phyloP scores from a whole-genome alignment of 345 rosid genomes.

The Camelina laxa region DNA sequence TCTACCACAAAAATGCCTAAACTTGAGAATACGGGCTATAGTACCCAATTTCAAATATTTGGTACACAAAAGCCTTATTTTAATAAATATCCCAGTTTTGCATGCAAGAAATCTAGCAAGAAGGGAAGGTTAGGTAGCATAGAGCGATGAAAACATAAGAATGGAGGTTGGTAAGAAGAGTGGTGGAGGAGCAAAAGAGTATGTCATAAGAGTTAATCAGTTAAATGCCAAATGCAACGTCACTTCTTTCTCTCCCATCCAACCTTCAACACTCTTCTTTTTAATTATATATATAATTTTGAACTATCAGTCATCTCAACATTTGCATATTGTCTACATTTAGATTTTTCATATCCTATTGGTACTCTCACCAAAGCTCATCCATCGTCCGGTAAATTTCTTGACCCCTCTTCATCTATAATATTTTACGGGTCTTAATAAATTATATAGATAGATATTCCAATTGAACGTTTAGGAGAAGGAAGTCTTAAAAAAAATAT shows the following conservation, averaged over 20 bases:
- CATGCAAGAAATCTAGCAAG: slow-evolving; percentile 10
- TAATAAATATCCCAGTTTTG: no score
- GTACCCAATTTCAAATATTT: no score
- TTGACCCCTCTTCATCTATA: background rate
- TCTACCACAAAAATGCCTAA: no score
- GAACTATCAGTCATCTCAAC: slow-evolving; percentile 13
- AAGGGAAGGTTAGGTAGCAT: slow-evolving; percentile 43
- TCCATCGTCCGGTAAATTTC: slow-evolving; percentile 23
- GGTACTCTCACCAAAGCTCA: slow-evolving; percentile 3
- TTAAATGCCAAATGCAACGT: slow-evolving; percentile 16
- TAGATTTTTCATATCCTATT: background rate
- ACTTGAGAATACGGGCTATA: no score
- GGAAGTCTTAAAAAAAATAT: no score
- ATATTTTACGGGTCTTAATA: background rate
- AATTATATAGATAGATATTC: background rate
- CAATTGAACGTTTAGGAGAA: no score
- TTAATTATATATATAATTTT: background rate
- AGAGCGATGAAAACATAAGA: background rate
- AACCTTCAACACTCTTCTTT: slow-evolving; percentile 4
- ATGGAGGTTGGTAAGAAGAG: slow-evolving; percentile 43
- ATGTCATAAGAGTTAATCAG: slow-evolving; percentile 3
- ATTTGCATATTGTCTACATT: slow-evolving; percentile 6
- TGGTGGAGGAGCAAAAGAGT: slow-evolving; percentile 44
- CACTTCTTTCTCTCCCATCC: slow-evolving; percentile 16
- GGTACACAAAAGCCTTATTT: no score